Base-by-base conservation (phyloP, 2,329 filamentous ascomycete species). In the Fusarium paranaense region DNA sequence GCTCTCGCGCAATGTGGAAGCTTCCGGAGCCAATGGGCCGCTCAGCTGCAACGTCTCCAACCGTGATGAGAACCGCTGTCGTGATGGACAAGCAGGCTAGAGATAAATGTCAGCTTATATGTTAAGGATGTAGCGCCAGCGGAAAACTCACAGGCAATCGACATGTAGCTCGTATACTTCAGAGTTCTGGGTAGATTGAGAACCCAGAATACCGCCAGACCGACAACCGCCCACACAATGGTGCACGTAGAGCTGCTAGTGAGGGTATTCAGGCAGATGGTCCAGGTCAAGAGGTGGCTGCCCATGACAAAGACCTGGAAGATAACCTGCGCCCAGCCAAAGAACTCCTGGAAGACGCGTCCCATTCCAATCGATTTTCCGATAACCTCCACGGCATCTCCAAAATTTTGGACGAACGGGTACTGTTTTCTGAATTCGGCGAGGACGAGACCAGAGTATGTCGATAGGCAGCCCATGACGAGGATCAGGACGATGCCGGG, bases 401-500 rank as follows among this genome's bases (percentile, higher is more conserved):
- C 90, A 79, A 93, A 92, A 69, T 88, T 91, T 66, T 89, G 86
- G 40, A 93, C 86, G 80, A 93, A 90, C 1, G 93, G 93, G 76
- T 95, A 90, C 69, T 89, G 87, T 66, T 92, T 84, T 78, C 91
- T 93, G 82, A 94, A 95, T 79, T 93, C 89, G 88, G 91, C 93
- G 50, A 86, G 78, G 50, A 83, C 80, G 13, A 85, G 78, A 14
- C 93, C 85, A 0, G 85, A 86, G 74, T 85, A 94, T 2, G 92
- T 94, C 77, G 94, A 94, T 4, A 94, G 83, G 18, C 91, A 88
- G 54, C 92, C 85, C 61, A 85, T 88, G 30, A 93, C 87, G 70
- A 94, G 86, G 50, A 93, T 94, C 79, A 94, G 80, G 69, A 94
- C 89, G 64, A 95, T 84, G n/a, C 93, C 93, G 0, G 93, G 93